Conservation (phyloP, 805 yeast genomes). For the Komagataella pastoris region DNA sequence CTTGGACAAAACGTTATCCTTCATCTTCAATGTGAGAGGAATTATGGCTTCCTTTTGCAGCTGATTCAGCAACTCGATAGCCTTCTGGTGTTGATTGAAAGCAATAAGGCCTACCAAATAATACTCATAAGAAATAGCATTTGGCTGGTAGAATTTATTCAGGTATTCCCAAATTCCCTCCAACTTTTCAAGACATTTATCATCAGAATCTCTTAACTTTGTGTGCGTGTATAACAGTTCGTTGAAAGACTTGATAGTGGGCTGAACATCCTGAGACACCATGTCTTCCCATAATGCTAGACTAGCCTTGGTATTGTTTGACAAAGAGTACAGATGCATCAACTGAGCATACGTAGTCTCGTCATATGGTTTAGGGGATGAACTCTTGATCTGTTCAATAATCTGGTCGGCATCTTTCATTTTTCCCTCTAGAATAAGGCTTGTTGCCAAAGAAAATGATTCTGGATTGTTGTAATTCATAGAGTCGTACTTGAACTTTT, state of each 20-base stretch:
- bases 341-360: slow-evolving; percentile 26
- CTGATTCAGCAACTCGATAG: slow-evolving; percentile 20
- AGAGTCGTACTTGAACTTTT: neutral
- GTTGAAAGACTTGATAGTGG: slow-evolving; percentile 45
- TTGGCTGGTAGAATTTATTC: slow-evolving; percentile 21
- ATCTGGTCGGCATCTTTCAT: neutral
- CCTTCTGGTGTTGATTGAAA: slow-evolving; percentile 26
- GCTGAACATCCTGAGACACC: slow-evolving; percentile 22
- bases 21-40: slow-evolving; percentile 23
- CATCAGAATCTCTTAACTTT: slow-evolving; percentile 11
- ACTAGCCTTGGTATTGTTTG: slow-evolving; percentile 21
- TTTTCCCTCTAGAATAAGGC: neutral
- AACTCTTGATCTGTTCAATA: neutral
- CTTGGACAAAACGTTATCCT: slow-evolving; percentile 32
- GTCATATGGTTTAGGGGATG: slow-evolving; percentile 10
- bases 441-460: neutral
- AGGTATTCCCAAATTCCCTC: slow-evolving; percentile 23
- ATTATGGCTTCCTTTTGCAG: slow-evolving; percentile 14
- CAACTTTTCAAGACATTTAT: slow-evolving; percentile 20
- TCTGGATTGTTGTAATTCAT: neutral
- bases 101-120: slow-evolving; percentile 32
- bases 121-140: slow-evolving; percentile 33
- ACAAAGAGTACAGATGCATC: slow-evolving; percentile 31
- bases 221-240: slow-evolving; percentile 27
- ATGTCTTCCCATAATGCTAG: slow-evolving; percentile 38